Base-by-base conservation (phyloP, 345 rosid species). In the Psidium guajava region DNA sequence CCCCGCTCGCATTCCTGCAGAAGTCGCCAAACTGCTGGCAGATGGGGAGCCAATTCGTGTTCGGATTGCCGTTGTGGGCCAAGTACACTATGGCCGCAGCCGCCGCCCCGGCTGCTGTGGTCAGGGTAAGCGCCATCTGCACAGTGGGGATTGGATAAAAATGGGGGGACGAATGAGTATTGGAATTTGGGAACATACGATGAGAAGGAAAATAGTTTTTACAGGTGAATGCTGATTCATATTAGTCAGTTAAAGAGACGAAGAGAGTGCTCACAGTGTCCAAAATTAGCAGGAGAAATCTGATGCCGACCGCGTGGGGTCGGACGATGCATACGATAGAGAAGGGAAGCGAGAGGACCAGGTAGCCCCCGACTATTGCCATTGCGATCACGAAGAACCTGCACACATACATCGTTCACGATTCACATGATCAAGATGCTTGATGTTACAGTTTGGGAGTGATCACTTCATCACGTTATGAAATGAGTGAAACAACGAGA, bases 11-110 rank as follows among this genome's bases (percentile, higher is more conserved):
- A 81, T 89, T 88, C 88, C 93, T 93, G 91, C 99, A 97, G 88
- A 95, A 97, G 82, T 94, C 94, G 9, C 95, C 98, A 27, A 92
- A 97, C 86, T 97, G 98, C 27, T 92, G 90, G 87, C 99, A 97
- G 61, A 97, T 92, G 0, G 91, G 91, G 0, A 92, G 90, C 99
- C 98, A 97, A 87, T 97, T 95, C 16, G 97, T 89, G 91, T 88
- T 94, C 69, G 90, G 82, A 89, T 97, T 97, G 14, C 98, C 98
- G 22, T 86, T 94, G 93, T 97, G 98, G 40, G 99, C 98, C 82
- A 97, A 88, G 91, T 95, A 93, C 11, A 91, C 94, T 54, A 97
- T 91, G 53, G 97, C 98, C 0, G 97, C 91, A 0, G 98, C 97
- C 0, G 99, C 93, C 2, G 92, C 88, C 0, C 89, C 96, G 0